Percentiles rank a stretch among this genome's conserved stretches.
These are phyloP conservation scores for Naganishia sp. DNA, from an alignment of 1,284 basidiomycete species.

Conservation along the genomic window DNA sequence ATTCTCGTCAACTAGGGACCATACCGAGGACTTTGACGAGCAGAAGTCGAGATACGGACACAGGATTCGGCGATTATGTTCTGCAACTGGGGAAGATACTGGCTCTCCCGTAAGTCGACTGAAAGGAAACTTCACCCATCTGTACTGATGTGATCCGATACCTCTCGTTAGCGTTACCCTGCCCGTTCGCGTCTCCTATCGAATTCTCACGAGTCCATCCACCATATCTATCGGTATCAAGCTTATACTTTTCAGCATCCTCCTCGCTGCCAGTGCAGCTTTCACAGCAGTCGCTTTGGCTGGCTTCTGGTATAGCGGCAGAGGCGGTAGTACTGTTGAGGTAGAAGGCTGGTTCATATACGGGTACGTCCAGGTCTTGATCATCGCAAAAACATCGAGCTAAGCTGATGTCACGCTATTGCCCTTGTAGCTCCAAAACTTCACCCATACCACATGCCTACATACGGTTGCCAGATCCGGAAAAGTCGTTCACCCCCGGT, in stretches of 20 bases:
- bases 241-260: slow-evolving; percentile 42
- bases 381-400: too few species aligned
- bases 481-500: slow-evolving; percentile 48
- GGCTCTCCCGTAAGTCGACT: slow-evolving; percentile 42
- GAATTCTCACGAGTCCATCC: slow-evolving; percentile 46
- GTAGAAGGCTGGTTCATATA: slow-evolving; percentile 53
- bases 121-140: slow-evolving; percentile 10
- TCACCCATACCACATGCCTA: slow-evolving; percentile 49
- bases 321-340: slow-evolving; percentile 48
- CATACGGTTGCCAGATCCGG: slow-evolving; percentile 40
- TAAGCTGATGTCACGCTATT: not conserved
- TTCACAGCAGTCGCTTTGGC: slow-evolving; percentile 50
- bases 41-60: not conserved
- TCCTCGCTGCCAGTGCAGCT: slow-evolving; percentile 43
- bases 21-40: too few species aligned
- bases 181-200: slow-evolving; percentile 43
- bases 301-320: slow-evolving; percentile 54
- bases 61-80: slow-evolving; percentile 45
- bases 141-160: not conserved
- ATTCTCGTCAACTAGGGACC: too few species aligned
- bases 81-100: slow-evolving; percentile 36
- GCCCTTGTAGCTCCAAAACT: slow-evolving; percentile 39
- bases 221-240: slow-evolving; percentile 49
- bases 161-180: slow-evolving; percentile 41
- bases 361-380: slow-evolving; percentile 39